Conservation (phyloP, 176 grass and related monocot species). For the Themeda triandra region DNA sequence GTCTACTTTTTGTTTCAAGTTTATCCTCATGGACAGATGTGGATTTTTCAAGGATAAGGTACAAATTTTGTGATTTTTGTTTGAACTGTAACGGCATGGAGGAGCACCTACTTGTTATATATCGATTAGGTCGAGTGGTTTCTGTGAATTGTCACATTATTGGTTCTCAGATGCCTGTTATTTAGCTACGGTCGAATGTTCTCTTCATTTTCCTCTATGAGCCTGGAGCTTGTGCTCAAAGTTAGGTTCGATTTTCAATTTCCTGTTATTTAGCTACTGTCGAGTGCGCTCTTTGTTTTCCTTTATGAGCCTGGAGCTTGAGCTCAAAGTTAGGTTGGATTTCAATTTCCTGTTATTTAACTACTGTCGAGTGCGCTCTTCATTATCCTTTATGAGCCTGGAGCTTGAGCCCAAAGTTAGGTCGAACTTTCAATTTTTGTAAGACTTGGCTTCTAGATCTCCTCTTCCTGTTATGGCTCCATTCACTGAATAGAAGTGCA, state of each 20-base stretch:
- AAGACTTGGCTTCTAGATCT: background rate
- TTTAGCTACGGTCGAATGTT: background rate
- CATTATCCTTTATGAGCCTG: too few relatives aligned
- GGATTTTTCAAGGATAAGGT: background rate
- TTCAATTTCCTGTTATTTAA: too few relatives aligned
- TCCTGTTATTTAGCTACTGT: too few relatives aligned
- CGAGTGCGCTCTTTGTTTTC: too few relatives aligned
- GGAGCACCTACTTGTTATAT: background rate
- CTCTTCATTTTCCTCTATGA: background rate
- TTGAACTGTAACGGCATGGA: background rate
- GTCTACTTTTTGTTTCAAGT: background rate
- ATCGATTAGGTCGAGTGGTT: background rate
- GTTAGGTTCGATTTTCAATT: background rate
- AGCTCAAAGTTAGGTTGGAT: too few relatives aligned
- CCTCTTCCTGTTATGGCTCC: background rate
- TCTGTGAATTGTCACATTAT: background rate
- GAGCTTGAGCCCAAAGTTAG: background rate
- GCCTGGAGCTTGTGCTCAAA: background rate
- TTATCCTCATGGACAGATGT: constrained; percentile 12
- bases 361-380: too few relatives aligned
- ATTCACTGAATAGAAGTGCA: background rate
- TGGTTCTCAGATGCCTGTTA: constrained; percentile 3
- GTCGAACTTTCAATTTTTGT: background rate
- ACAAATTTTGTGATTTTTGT: background rate
- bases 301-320: too few relatives aligned